Base-by-base conservation (phyloP, 192 early-diverging fungal genomes). In the Coemansia nantahalensis region DNA sequence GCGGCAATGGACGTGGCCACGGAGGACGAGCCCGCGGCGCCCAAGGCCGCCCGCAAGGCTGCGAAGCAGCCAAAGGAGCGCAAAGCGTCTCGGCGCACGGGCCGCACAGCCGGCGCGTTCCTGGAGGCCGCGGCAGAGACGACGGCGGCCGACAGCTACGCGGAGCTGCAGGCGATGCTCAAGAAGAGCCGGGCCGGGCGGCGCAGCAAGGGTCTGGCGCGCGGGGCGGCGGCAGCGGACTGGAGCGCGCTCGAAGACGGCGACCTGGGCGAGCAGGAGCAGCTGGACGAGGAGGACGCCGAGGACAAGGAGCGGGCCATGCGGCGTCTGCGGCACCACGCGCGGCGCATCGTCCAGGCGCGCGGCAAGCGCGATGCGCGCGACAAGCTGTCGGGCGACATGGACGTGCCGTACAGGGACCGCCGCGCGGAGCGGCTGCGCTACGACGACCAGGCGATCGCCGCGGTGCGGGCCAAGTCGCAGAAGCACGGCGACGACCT, bases 361-460 rank as follows among this genome's bases (percentile, higher is more conserved):
- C 70, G 53, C 40, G 39, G 39, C 45, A 61, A 62, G 59, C 60
- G 60, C 36, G 59, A 62, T 19, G 53, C 62, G 40, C 66, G 69
- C 15, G 52, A 66, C 49, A 62, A 74, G 51, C 65, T 84, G 67
- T 54, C 62, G n/a, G 91, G 90, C 51, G 91, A 94, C 65, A 59
- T 76, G 16, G 92, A 93, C 76, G 66, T 95, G 40, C 90, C 90
- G 32, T 90, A 90, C 74, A 86, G 82, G 51, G 81, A 87, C 39
- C 64, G 73, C 31, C 21, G 35, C n/a, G 16, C 40, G 3, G 65
- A 54, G 32, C 39, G 38, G 40, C 66, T 65, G 54, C 73, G 66
- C 33, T 32, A 34, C 24, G 73, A 61, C 49, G 54, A 55, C 42
- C 38, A 46, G 50, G 28, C 63, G 32, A 59, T 52, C 1, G 46